Base-by-base conservation (phyloP, 106 monocot species). In the Triglochin maritima region DNA sequence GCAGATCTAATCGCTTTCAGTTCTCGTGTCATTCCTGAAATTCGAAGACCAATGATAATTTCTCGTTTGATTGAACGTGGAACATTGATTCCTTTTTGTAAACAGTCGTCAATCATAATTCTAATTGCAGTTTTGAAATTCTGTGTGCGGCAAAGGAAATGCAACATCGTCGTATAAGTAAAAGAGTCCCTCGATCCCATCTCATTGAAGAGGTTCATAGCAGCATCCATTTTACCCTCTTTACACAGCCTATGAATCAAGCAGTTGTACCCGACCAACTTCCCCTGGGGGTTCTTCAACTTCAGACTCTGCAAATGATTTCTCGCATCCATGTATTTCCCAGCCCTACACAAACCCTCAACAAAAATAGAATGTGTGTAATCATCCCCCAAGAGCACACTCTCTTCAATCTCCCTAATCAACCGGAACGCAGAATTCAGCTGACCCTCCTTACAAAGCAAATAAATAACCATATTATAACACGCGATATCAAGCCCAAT, bases 281-380 rank as follows among this genome's bases (percentile, higher is more conserved):
- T 86, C 44, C 77, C 60, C 15, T 56, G 63, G 15, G 78, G 67
- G 56, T 69, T 75, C 56, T 59, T 87, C 46, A 45, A 68, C 75
- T 82, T 84, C 84, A 89, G 78, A 41, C 52, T 50, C 7, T 74
- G 60, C 62, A 98, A 17, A 17, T 86, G 74, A 57, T 70, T 79
- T 43, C 72, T 15, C 6, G 91, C 88, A 65, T 70, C 80, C 74
- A 74, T 66, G 52, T 89, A 2, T 5, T 67, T 50, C 9, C 92
- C 88, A 50, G 64, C 71, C 79, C 80, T 86, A 50, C 86, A 98
- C 50, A 92, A 73, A 9, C 81, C 88, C 71, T 92, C 79, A n/a
- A 89, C 79, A 50, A 92, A 50, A 50, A 92, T 92, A 65, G 80
- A 80, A 49, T 84, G 75, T 47, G 98, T 98, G 57, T 98, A 92